These are phyloP conservation scores for Xanthoconium purpureum DNA, from an alignment of 768 basidiomycete genomes.

Conservation along the genomic window DNA sequence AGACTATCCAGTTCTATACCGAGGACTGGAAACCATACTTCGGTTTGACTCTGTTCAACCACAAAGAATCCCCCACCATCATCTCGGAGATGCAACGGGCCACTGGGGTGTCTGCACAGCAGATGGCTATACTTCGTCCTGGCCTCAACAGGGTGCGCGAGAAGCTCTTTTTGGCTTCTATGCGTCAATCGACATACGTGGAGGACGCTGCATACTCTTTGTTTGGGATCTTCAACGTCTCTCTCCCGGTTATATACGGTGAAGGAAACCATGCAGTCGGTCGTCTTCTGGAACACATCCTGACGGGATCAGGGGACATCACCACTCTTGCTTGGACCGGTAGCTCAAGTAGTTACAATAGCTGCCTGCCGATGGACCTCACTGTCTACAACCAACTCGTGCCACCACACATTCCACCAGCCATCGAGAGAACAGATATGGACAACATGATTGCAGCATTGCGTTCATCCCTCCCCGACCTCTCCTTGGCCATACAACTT, in stretches of 20 bases:
- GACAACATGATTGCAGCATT: neutral
- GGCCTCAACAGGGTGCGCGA: neutral
- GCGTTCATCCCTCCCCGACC: neutral
- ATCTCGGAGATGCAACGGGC: neutral
- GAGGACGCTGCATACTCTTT: slow-evolving; percentile 9
- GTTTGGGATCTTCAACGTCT: neutral
- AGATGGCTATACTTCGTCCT: neutral
- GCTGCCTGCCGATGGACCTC: slow-evolving; percentile 4
- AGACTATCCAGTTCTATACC: neutral
- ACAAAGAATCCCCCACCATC: neutral
- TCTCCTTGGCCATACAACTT: neutral
- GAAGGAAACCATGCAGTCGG: neutral
- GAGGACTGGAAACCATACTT: neutral
- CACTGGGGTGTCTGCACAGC: neutral
- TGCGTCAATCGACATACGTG: slow-evolving; percentile 3
- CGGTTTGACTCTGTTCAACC: neutral
- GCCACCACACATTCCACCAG: neutral
- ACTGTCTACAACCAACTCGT: neutral
- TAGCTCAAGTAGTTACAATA: neutral
- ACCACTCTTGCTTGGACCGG: neutral
- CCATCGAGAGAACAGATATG: neutral
- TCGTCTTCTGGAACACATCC: neutral
- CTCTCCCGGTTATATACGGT: neutral
- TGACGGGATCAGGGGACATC: neutral
- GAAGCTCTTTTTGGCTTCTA: slow-evolving; percentile 10